Conservation (phyloP, 495 filamentous ascomycete species). For the Glutinoglossum americanum region DNA sequence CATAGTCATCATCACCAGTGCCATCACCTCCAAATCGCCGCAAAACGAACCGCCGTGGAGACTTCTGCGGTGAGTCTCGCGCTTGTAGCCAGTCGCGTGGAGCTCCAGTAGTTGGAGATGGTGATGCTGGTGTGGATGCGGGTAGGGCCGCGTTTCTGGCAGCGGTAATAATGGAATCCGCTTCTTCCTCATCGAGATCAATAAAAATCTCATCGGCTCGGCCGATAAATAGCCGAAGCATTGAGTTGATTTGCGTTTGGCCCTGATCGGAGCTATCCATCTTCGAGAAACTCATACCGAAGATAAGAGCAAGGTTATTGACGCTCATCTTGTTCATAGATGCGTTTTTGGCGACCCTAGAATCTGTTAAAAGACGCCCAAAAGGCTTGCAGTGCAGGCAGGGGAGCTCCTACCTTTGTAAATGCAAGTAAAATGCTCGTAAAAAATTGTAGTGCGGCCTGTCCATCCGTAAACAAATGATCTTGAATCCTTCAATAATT, state of each 20-base stretch:
- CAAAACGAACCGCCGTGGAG: background rate
- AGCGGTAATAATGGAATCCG: background rate
- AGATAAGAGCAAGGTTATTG: slow-evolving; percentile 17
- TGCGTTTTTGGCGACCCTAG: slow-evolving; percentile 13
- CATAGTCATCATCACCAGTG: background rate
- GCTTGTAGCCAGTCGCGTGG: background rate
- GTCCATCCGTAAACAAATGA: slow-evolving; percentile 10
- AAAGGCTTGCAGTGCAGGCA: background rate
- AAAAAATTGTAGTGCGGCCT: slow-evolving; percentile 16
- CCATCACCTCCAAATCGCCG: background rate
- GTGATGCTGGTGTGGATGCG: background rate
- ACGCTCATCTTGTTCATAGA: slow-evolving; percentile 15
- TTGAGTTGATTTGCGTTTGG: background rate
- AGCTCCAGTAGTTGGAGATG: background rate
- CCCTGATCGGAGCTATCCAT: background rate
- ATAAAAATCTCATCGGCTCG: background rate
- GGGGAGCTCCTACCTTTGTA: slow-evolving; percentile 9
- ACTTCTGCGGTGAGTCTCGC: background rate
- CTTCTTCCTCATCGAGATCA: background rate
- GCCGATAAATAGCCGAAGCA: background rate
- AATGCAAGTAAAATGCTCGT: slow-evolving; percentile 16
- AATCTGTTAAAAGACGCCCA: slow-evolving; percentile 2
- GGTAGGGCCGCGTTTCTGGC: background rate
- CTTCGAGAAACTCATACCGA: slow-evolving; percentile 15
- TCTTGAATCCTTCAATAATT: slow-evolving; percentile 3